Base-by-base conservation (phyloP, 2,329 filamentous ascomycete genomes). In the Fusarium sp. region DNA sequence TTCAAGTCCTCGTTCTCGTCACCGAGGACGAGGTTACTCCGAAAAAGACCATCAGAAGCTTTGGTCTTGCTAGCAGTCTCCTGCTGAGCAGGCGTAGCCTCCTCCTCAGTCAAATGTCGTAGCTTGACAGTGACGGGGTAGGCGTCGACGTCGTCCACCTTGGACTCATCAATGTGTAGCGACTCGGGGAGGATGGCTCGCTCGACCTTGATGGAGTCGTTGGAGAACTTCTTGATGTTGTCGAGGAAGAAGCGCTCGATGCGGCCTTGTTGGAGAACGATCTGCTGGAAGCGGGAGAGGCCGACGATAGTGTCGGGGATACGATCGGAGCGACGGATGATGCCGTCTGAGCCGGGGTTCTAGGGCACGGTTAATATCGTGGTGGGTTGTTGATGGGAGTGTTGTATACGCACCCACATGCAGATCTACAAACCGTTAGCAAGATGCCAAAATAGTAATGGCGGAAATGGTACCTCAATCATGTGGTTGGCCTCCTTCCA, bases 401-500 rank as follows among this genome's bases (percentile, higher is more conserved):
- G 5, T 13, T 29, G 20, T 41, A 0, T 29, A 58, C 56, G 33
- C 33, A 58, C 56, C 56, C 56, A 58, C 56, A 58, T 58, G 56
- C 56, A 58, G 33, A 58, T 58, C 56, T 58, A 41, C 2, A 2
- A 41, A 41, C 5, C 14, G 31, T 65, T 24, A 35, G 48, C n/a
- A 52, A 82, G n/a, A 8, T 11, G 14, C 16, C 18, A 58, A 8
- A 16, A 43, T n/a, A 22, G 14, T 1, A 11, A n/a, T 27, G 13
- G 16, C 5, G 11, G 5, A 4, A 45, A 60, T 0, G 16, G 20
- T 29, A 78, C 76, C 91, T 90, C 92, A n/a, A 92, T 85, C 84
- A 93, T 89, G 77, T 91, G 91, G 78, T 92, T 92, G 14, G 89
- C 87, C 75, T 94, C 92, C 57, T 90, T 91, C 88, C 90, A 91